phyloP scores from a whole-genome alignment of 768 basidiomycete species.

The Boletus patriciae region DNA sequence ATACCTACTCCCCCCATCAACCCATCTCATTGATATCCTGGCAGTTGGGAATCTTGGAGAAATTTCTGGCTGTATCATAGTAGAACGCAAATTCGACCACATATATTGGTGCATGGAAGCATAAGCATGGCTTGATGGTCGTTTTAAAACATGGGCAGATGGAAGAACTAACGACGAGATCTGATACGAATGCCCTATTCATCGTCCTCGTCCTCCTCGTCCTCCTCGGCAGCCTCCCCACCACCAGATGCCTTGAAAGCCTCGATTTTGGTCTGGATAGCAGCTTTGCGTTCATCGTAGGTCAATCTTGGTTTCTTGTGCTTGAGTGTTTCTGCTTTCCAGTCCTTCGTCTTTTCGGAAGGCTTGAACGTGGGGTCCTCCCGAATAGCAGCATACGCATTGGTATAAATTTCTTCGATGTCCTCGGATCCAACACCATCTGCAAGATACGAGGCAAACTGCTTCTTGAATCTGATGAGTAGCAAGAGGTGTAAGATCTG shows the following conservation, averaged over 20 bases:
- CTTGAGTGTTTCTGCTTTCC: conserved; percentile 84
- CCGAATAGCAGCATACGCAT: conserved; percentile 93
- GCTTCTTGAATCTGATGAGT: conserved; percentile 84
- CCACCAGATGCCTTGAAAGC: conserved; percentile 76
- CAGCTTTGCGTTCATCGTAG: conserved; percentile 70
- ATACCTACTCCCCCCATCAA: conserved; percentile 41
- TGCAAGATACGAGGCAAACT: conserved; percentile 92
- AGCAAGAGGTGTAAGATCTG: conserved; percentile 6
- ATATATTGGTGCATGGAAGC: conserved; percentile 14
- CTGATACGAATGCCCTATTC: conserved; percentile 47
- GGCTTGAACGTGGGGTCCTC: conserved; percentile 91
- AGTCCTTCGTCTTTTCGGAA: conserved; percentile 85
- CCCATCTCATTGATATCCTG: conserved; percentile 49
- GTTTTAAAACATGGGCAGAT: conserved; percentile 12
- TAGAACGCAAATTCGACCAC: conserved; percentile 5
- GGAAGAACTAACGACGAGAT: not conserved
- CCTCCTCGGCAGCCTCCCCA: conserved; percentile 46
- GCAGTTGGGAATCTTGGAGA: conserved; percentile 51
- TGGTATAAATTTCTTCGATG: conserved; percentile 93
- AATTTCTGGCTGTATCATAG: conserved; percentile 32
- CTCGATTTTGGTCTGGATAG: conserved; percentile 86
- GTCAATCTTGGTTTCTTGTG: conserved; percentile 69
- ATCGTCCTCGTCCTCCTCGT: conserved; percentile 38
- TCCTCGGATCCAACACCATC: conserved; percentile 95
- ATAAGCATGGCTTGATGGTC: conserved; percentile 20